Evolutionary conservation across 2,329 filamentous ascomycete genomes (phyloP).

Genomic region (Ceratocystis ficicola): DNA sequence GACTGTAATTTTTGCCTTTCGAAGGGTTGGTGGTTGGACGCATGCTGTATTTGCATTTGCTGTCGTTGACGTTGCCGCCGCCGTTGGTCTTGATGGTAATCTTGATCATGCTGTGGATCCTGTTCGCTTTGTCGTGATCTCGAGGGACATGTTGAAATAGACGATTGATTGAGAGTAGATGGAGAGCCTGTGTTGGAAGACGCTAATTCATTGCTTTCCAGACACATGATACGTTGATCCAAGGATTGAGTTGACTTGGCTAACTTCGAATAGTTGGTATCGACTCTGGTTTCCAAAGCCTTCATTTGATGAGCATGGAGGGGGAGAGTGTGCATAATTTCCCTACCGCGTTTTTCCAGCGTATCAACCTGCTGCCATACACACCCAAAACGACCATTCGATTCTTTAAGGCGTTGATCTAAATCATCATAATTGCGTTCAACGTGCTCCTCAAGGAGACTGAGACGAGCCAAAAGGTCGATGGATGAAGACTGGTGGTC

Average conservation of each 20-base stretch:
- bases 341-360: constrained; percentile 30
- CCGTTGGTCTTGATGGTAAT: constrained; percentile 15
- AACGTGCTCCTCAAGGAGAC: constrained; percentile 42
- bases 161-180: neutral
- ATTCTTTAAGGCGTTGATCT: constrained; percentile 41
- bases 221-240: constrained; percentile 43
- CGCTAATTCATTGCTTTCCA: constrained; percentile 28
- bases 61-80: constrained; percentile 17
- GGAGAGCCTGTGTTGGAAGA: neutral
- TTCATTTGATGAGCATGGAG: constrained; percentile 14
- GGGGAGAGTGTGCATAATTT: constrained; percentile 21
- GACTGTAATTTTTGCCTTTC: neutral
- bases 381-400: constrained; percentile 43
- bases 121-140: constrained; percentile 11
- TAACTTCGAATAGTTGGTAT: constrained; percentile 34
- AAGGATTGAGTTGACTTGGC: constrained; percentile 40
- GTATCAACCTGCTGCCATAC: constrained; percentile 42
- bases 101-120: constrained; percentile 8
- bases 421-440: constrained; percentile 42
- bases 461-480: constrained; percentile 35
- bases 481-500: constrained; percentile 32
- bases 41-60: neutral
- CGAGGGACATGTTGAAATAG: neutral
- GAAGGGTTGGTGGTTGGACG: neutral
- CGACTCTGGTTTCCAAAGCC: constrained; percentile 17